Percentiles rank a stretch among this genome's conserved stretches.
These are phyloP conservation scores for Stereum hirsutum DNA, from an alignment of 1,284 basidiomycete species.

Conservation along the genomic window DNA sequence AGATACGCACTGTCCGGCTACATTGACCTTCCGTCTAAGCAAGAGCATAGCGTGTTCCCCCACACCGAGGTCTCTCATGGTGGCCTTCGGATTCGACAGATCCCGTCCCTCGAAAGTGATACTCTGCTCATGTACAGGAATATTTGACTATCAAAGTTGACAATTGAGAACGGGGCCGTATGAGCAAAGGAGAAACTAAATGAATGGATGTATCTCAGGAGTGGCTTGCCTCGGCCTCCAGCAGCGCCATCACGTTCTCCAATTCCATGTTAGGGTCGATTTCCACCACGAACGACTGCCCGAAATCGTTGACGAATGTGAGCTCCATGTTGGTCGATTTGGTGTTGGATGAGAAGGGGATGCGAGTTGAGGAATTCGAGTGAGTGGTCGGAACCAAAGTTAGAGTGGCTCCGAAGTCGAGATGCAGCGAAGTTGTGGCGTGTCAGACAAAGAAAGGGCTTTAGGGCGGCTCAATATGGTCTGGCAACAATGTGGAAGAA, in stretches of 20 bases:
- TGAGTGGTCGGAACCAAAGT: too few relatives aligned
- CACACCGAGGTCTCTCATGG: slow-evolving; percentile 57
- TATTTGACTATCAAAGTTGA: slow-evolving; percentile 40
- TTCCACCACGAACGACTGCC: slow-evolving; percentile 69
- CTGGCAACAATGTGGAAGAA: too few relatives aligned
- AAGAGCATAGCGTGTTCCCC: slow-evolving; percentile 55
- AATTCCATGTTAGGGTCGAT: slow-evolving; percentile 84
- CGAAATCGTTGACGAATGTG: slow-evolving; percentile 75
- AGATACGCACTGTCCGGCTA: slow-evolving; percentile 49
- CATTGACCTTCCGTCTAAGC: slow-evolving; percentile 51
- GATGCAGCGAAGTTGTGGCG: too few relatives aligned
- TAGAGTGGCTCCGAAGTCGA: too few relatives aligned
- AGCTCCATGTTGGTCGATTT: slow-evolving; percentile 61
- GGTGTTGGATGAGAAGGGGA: slow-evolving; percentile 5
- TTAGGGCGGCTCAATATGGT: too few relatives aligned
- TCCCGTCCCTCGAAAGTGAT: slow-evolving; percentile 60
- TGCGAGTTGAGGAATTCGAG: too few relatives aligned
- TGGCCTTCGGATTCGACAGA: slow-evolving; percentile 52
- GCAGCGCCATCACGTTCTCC: slow-evolving; percentile 80
- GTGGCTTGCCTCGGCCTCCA: slow-evolving; percentile 77
- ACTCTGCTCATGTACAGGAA: slow-evolving; percentile 61
- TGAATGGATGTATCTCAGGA: too few relatives aligned
- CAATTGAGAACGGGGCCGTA: too few relatives aligned
- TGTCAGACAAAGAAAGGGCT: too few relatives aligned
- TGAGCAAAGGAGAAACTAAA: too few relatives aligned